Evolutionary conservation across 2,329 filamentous ascomycete genomes (phyloP), one percentile per base, ranked within the genome.

Genomic region (Hypoxylon sp.): DNA sequence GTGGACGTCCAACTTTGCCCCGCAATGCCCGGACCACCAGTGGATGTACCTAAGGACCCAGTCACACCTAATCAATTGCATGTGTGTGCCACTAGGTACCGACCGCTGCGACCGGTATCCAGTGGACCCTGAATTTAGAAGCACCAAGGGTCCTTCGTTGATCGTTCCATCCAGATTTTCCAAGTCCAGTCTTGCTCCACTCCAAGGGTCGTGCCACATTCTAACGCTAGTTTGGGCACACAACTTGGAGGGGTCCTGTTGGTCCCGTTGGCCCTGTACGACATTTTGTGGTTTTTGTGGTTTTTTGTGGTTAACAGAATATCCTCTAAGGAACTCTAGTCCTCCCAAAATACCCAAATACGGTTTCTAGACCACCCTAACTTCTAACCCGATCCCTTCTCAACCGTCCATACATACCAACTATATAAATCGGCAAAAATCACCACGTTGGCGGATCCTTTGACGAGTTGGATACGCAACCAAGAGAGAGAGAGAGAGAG

Each of bases 51-150:
- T 25, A 17, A 14, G 28, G 23, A 41, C 28, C 11, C 2, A 52
- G 1, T n/a, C 23, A 19, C 10, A 41, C 14, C 19, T 43, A 55
- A 55, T 57, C 9, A 17, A 43, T 7, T 14, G 46, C 28, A 46
- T 45, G 51, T 60, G 57, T n/a, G n/a, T n/a, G n/a, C n/a, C n/a
- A n/a, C 32, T 45, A 43, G 21, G 48, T 63, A 62, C 34, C 43
- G 43, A 4, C 11, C 41, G 17, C 21, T 41, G 25, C 28, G n/a
- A 51, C 41, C 28, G 36, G 36, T 50, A 41, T 21, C 51, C 52
- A 51, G 58, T 60, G 68, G 69, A 72, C 69, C 69, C 69, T 72
- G 69, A 60, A 70, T 70, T 71, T 55, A 56, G 60, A 72, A 72
- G 67, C 69, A 72, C 50, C 63, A 72, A 72, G 69, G 69, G 69